These are phyloP conservation scores for Dimocarpus longan DNA, from an alignment of 345 rosid genomes.

Conservation along the genomic window DNA sequence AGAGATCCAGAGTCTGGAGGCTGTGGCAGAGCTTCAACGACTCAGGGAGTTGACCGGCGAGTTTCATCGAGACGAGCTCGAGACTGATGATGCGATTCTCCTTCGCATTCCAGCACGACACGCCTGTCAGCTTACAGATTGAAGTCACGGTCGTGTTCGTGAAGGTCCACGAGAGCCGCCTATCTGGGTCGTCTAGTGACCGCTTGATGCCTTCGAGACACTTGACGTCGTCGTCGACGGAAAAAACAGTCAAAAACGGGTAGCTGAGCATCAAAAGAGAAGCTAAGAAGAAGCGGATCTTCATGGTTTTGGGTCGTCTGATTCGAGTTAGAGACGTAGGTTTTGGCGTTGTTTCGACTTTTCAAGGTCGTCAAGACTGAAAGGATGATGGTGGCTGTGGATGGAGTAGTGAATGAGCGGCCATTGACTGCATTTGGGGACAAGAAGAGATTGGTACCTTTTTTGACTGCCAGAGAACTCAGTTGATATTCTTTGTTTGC, in stretches of 20 bases:
- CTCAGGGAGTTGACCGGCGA: slow-evolving; percentile 53
- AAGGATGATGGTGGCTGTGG: slow-evolving; percentile 15
- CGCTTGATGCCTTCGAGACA: slow-evolving; percentile 55
- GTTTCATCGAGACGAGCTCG: slow-evolving; percentile 37
- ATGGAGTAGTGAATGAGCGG: slow-evolving; percentile 18
- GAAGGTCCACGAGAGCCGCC: slow-evolving; percentile 48
- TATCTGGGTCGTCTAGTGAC: slow-evolving; percentile 42
- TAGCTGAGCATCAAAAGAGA: slow-evolving; percentile 1
- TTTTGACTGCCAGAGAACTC: slow-evolving; percentile 5
- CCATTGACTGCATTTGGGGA: slow-evolving; percentile 41
- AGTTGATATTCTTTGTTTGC: neutral
- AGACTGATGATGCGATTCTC: slow-evolving; percentile 55
- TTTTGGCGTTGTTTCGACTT: neutral
- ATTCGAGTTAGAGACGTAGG: neutral
- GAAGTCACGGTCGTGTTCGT: slow-evolving; percentile 44
- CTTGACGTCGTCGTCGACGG: slow-evolving; percentile 49
- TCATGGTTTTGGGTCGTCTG: slow-evolving; percentile 23
- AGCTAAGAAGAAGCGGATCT: slow-evolving; percentile 23
- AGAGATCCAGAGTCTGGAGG: slow-evolving; percentile 53
- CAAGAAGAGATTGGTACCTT: neutral
- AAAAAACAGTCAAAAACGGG: slow-evolving; percentile 3
- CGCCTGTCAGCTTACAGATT: slow-evolving; percentile 59
- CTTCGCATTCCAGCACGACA: slow-evolving; percentile 58
- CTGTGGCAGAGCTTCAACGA: slow-evolving; percentile 54
- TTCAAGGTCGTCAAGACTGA: neutral